Evolutionary conservation across 163 green algal genomes (phyloP), one percentile per base, ranked within the genome.

Genomic region (Scenedesmus sp.): DNA sequence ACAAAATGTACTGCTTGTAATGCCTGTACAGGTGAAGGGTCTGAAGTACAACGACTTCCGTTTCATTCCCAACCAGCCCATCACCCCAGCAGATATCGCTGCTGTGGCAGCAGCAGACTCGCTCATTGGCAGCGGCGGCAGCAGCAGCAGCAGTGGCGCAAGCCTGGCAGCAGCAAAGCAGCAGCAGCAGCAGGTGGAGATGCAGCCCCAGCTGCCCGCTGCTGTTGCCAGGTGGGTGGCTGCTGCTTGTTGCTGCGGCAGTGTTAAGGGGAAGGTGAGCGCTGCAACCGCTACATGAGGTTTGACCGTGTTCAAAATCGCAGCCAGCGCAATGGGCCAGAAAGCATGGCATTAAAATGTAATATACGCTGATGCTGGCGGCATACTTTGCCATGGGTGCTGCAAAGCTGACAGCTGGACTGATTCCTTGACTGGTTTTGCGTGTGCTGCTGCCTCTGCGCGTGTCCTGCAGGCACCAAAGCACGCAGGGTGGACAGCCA

Each of bases 41-140:
- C 55, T 86, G 81, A 46, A 60, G 81, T 59, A 62, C 81, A 62
- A 60, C 16, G 81, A 60, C 52, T 86, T 86, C 81, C 81, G 81
- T 8, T 86, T 86, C 81, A 86, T 86, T 54, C 54, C 81, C 81
- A 26, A 34, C 81, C 26, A 64, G 52, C 23, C 70, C 70, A 79
- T 79, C 70, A 52, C 70, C 23, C 70, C 70, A 13, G 23, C 70
- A 52, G 70, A 79, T 20, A 52, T 79, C 23, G 70, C 70, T 46
- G 70, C 70, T 52, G 70, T 79, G 70, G 23, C 70, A 13, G 46
- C 70, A 52, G 70, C 70, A 79, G 70, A 79, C 23, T 2, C 23
- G 10, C 70, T 79, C 4, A 23, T 5, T 20, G 52, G 70, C 70
- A 79, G 12, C 70, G 70, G 23, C 70, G 52, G 67, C 67, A 79